phyloP scores from a whole-genome alignment of 2,329 filamentous ascomycete species.

The Tolypocladium amazonense region DNA sequence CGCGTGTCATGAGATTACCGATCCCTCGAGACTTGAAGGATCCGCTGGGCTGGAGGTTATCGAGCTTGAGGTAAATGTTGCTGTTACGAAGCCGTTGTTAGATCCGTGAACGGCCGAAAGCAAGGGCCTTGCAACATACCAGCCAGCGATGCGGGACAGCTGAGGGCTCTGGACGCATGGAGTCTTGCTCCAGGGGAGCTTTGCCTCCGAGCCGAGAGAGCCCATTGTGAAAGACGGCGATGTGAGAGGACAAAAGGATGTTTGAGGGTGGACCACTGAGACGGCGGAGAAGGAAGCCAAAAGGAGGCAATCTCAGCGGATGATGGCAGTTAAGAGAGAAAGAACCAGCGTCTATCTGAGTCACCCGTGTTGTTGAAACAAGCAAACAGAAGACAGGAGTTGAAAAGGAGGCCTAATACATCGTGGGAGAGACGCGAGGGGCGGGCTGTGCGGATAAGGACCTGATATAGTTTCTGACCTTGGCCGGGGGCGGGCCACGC shows the following conservation, averaged over 20 bases:
- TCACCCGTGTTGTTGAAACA: slow-evolving; percentile 1
- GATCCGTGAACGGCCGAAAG: background rate
- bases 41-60: slow-evolving; percentile 73
- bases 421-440: background rate
- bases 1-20: slow-evolving; percentile 53
- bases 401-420: background rate
- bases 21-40: slow-evolving; percentile 80
- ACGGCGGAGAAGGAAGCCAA: background rate
- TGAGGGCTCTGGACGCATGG: slow-evolving; percentile 57
- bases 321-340: background rate
- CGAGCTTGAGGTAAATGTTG: slow-evolving; percentile 76
- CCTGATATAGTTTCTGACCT: slow-evolving; percentile 4
- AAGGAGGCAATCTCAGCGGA: background rate
- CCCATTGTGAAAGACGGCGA: slow-evolving; percentile 21
- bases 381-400: background rate
- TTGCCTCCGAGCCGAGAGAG: slow-evolving; percentile 25
- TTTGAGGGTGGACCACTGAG: background rate
- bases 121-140: slow-evolving; percentile 35
- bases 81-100: slow-evolving; percentile 20
- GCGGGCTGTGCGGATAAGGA: background rate
- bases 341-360: background rate
- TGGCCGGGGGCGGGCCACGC: background rate
- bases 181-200: slow-evolving; percentile 58
- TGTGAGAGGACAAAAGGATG: background rate
- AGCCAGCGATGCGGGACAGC: slow-evolving; percentile 61